Percentiles rank a stretch among this genome's conserved stretches.
phyloP scores from a whole-genome alignment of 257 asterid species.

The Capsicum chinense region DNA sequence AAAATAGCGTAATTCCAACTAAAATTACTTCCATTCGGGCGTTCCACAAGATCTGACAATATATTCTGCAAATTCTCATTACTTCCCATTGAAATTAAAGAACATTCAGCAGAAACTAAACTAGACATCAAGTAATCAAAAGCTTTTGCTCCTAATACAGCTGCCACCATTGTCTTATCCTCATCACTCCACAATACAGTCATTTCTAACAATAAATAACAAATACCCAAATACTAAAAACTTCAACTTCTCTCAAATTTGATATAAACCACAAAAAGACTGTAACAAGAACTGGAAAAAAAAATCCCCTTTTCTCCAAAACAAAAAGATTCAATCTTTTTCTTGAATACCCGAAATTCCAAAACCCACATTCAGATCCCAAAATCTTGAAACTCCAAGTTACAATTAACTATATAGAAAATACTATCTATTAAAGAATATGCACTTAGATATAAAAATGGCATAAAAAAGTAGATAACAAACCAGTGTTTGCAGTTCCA shows the following conservation, averaged over 20 bases:
- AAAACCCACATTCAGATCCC: conserved; percentile 61
- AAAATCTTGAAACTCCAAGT: conserved; percentile 33
- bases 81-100: conserved; percentile 68
- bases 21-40: conserved; percentile 56
- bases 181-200: conserved; percentile 67
- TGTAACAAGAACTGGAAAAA: neutral
- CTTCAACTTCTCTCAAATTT: neutral
- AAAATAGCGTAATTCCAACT: conserved; percentile 89
- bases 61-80: conserved; percentile 79
- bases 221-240: conserved; percentile 25
- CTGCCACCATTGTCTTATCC: conserved; percentile 79
- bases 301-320: neutral
- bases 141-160: conserved; percentile 83
- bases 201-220: conserved; percentile 31
- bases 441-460: conserved; percentile 4
- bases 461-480: conserved; percentile 34
- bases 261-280: neutral
- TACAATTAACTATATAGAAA: neutral
- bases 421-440: neutral
- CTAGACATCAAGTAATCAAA: conserved; percentile 76
- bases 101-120: conserved; percentile 70
- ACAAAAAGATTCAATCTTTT: conserved; percentile 23
- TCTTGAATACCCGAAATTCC: conserved; percentile 5
- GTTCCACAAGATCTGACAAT: conserved; percentile 93
- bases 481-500: conserved; percentile 40